Evolutionary conservation across 2,329 filamentous ascomycete species (phyloP), one percentile per base, ranked within the genome.

Genomic region (Ophiostoma tasmaniense): DNA sequence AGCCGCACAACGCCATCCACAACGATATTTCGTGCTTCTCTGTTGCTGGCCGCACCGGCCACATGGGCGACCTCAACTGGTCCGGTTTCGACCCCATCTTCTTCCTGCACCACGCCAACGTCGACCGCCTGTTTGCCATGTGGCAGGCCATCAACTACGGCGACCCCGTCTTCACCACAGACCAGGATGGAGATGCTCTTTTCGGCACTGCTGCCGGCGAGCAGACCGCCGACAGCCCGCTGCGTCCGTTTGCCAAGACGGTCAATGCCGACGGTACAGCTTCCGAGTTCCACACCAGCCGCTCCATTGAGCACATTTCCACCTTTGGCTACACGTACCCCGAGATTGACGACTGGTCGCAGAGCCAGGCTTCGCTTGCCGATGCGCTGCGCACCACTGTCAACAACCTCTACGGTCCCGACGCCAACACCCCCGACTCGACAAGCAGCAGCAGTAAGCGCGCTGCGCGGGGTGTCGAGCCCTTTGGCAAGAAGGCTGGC

Each of bases 301-400:
- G 74, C 22, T 76, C 75, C 20, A 76, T 76, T 20, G 71, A 72
- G 13, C 68, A 72, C 4, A 75, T 75, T 61, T 73, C 76, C 28
- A 73, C 62, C 8, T 79, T 81, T 68, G 80, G 80, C 25, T 81
- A 82, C 73, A 80, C 77, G 4, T 81, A 81, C 71, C 76, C 76
- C 1, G 79, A 80, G 70, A 75, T 82, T 35, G 70, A 75, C 69
- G 76, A 78, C 73, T 85, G 86, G 71, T 82, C 80, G 8, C 66
- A 87, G 77, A 83, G 83, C 2, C 78, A 84, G 1, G 81, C 86
- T 70, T 81, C 88, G 73, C 76, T 92, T 62, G 81, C 83, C 39
- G 83, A 84, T 70, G 89, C 89, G 73, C 81, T 92, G 39, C 83
- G 86, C 50, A 83, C 85, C 0, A 84, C 87, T 7, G 83, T 90